Evolutionary conservation across 176 grass and related monocot species (phyloP), one percentile per base, ranked within the genome.

Genomic region (Cenchrus americanus): DNA sequence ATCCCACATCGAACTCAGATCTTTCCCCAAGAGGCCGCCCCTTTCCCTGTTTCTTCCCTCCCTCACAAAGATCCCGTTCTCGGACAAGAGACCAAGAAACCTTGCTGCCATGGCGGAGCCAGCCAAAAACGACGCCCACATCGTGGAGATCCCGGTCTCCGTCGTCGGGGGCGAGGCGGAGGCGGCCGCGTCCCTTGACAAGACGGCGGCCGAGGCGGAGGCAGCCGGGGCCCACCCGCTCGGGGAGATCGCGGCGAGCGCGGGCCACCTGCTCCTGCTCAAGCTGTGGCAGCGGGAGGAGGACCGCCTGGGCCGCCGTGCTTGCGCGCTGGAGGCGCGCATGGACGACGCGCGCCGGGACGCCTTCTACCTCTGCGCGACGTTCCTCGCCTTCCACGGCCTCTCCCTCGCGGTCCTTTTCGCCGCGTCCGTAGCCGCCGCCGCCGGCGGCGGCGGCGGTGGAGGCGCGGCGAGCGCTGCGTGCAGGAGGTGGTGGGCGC

Each of bases 251-350:
- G 88, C 91, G 26, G 70, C 63, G 14, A 98, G 96, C 86, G 89
- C 73, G 11, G 93, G 91, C 37, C 96, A 96, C 83, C 89, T 96
- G 40, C 90, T 98, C 26, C 86, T 98, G 43, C 93, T 98, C 44
- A 98, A 92, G 80, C 90, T 98, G 60, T 93, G 91, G 88, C 93
- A 95, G 83, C 89, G 91, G 21, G 96, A 95, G 85, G 96, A 95
- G 85, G 88, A 76, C 46, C 86, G 83, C 69, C 89, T 85, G 55
- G 87, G 81, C 23, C 85, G 69, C 76, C 88, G 88, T 48, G 79
- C 80, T 0, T 90, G 88, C 83, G 87, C 87, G 63, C 81, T 97
- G 57, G 96, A 95, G 80, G 57, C 75, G 22, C 89, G 84, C 62
- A 93, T 91, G 85, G 87, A 89, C 80, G 73, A 82, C 41, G 81